A percentile compares a stretch with the other conserved stretches of the same genome.
Evolutionary conservation across 2,329 filamentous ascomycete species (phyloP).

Genomic region (Cladosporium sp.): DNA sequence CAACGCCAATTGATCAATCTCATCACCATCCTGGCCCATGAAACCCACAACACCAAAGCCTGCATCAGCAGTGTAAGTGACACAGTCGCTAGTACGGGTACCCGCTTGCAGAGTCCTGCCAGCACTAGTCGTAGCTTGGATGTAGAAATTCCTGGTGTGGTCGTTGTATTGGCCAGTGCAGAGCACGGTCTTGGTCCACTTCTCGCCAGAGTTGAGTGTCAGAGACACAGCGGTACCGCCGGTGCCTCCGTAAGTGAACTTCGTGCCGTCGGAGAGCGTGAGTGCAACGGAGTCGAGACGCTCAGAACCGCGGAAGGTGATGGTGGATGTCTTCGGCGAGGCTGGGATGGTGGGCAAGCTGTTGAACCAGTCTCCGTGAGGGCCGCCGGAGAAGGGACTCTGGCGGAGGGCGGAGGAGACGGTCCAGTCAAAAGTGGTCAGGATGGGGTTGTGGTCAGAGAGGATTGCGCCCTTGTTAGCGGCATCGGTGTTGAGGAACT

Average conservation of each 20-base stretch:
- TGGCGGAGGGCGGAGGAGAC: background rate
- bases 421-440: background rate
- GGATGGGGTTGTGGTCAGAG: constrained; percentile 10
- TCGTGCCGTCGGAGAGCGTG: background rate
- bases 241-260: background rate
- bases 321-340: background rate
- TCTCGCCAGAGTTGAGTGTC: background rate
- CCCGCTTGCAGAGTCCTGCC: constrained; percentile 6
- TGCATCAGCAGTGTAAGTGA: background rate
- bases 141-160: constrained; percentile 4
- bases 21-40: constrained; percentile 1
- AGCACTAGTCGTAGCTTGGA: constrained; percentile 3
- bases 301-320: constrained; percentile 5
- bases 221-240: background rate
- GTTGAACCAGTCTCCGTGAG: constrained; percentile 1
- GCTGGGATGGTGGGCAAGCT: background rate
- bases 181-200: constrained; percentile 4
- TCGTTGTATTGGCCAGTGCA: background rate
- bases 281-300: constrained; percentile 6
- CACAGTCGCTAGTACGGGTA: background rate
- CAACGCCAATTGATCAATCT: constrained; percentile 2
- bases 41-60: constrained; percentile 8
- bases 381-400: constrained; percentile 3
- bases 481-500: constrained; percentile 17
- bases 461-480: background rate